phyloP scores from a whole-genome alignment of 345 rosid genomes.

The Lepidium didymum region DNA sequence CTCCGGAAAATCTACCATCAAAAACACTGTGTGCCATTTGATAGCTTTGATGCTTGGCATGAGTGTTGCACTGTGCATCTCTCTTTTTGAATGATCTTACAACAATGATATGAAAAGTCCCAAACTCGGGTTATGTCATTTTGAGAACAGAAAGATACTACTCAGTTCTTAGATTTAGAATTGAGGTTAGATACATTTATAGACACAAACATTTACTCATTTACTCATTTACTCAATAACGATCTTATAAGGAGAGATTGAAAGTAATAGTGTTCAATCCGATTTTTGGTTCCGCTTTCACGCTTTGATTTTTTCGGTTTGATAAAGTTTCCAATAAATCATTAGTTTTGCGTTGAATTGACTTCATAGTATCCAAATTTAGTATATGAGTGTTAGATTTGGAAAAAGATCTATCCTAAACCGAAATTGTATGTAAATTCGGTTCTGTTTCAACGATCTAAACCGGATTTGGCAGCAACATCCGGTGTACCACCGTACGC shows the following conservation, averaged over 20 bases:
- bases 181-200: neutral
- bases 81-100: constrained; percentile 60
- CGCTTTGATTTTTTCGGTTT: too few species aligned
- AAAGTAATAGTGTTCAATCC: neutral
- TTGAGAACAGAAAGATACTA: neutral
- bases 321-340: too few species aligned
- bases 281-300: neutral
- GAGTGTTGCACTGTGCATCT: constrained; percentile 73
- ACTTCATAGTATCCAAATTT: too few species aligned
- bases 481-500: too few species aligned
- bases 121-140: neutral
- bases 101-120: neutral
- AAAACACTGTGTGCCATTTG: constrained; percentile 46
- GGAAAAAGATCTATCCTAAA: too few species aligned
- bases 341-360: too few species aligned
- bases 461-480: neutral
- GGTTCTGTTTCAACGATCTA: neutral
- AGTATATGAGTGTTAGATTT: too few species aligned
- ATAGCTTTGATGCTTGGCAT: constrained; percentile 68
- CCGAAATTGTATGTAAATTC: neutral
- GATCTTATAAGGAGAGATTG: neutral
- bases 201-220: neutral
- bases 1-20: constrained; percentile 43
- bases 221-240: too few species aligned
- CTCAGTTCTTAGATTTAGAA: neutral